phyloP scores from a whole-genome alignment of 371 early-diverging fungal species.

The Mucor racemosus region DNA sequence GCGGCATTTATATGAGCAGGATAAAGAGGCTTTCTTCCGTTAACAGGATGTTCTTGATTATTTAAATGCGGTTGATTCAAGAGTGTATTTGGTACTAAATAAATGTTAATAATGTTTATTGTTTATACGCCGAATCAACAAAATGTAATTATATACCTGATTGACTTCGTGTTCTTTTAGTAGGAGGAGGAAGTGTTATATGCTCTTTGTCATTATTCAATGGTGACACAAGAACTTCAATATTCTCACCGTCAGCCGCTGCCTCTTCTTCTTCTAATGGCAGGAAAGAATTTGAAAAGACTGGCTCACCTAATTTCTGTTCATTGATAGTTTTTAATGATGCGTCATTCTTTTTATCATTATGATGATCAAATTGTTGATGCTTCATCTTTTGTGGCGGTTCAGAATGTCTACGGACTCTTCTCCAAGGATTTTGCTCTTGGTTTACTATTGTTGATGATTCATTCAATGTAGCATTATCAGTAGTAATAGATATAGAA shows the following conservation, averaged over 20 bases:
- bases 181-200: background rate
- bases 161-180: conserved; percentile 25
- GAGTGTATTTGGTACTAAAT: conserved; percentile 17
- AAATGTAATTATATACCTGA: conserved; percentile 24
- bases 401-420: conserved; percentile 37
- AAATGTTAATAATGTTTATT: background rate
- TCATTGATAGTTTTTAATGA: background rate
- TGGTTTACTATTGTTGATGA: background rate
- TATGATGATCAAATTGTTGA: background rate
- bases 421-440: conserved; percentile 1
- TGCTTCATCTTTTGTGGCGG: conserved; percentile 22
- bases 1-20: conserved; percentile 30
- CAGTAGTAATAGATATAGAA: conserved; percentile 6
- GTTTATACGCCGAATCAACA: background rate
- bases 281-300: conserved; percentile 22
- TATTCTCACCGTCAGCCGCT: background rate
- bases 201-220: background rate
- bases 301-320: background rate
- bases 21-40: conserved; percentile 25
- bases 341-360: background rate
- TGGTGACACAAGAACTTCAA: conserved; percentile 5
- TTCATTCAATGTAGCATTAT: background rate
- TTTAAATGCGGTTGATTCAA: background rate
- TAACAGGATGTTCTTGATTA: background rate
- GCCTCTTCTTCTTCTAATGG: conserved; percentile 10